Percentiles rank a stretch among this genome's conserved stretches.
Conservation (phyloP, 805 yeast genomes). For the Barnettozyma sucrosica region DNA sequence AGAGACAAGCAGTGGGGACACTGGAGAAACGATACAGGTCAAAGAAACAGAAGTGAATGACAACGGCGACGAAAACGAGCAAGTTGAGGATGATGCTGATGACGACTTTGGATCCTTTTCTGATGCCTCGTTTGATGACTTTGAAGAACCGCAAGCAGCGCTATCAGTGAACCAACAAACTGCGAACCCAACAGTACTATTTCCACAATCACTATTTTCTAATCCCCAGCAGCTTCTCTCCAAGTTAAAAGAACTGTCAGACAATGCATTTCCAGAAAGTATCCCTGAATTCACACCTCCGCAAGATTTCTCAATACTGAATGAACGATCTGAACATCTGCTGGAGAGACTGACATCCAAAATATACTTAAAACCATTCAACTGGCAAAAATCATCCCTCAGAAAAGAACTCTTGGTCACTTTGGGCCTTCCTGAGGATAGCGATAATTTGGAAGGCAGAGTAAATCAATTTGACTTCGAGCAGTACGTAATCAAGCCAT, state of each 20-base stretch:
- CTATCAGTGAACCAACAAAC: neutral
- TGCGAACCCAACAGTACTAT: neutral
- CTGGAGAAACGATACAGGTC: neutral
- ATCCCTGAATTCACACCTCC: slow-evolving; percentile 8
- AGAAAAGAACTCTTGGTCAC: slow-evolving; percentile 58
- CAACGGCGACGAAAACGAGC: neutral
- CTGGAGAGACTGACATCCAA: slow-evolving; percentile 42
- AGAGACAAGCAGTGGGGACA: neutral
- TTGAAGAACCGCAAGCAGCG: slow-evolving; percentile 18
- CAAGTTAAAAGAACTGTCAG: slow-evolving; percentile 8
- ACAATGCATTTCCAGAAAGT: slow-evolving; percentile 11
- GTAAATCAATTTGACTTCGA: slow-evolving; percentile 22
- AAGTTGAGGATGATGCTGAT: slow-evolving; percentile 17
- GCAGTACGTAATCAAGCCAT: slow-evolving; percentile 16
- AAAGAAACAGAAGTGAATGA: neutral
- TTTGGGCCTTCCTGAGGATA: slow-evolving; percentile 60
- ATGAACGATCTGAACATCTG: slow-evolving; percentile 34
- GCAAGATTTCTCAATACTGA: slow-evolving; percentile 16
- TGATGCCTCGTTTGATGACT: slow-evolving; percentile 31
- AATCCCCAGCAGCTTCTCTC: slow-evolving; percentile 5
- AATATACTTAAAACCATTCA: slow-evolving; percentile 50
- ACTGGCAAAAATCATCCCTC: slow-evolving; percentile 65
- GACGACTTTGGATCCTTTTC: slow-evolving; percentile 30
- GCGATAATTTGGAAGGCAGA: slow-evolving; percentile 25
- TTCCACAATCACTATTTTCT: slow-evolving; percentile 17